A percentile compares a stretch with the other conserved stretches of the same genome.
phyloP scores from a whole-genome alignment of 495 filamentous ascomycete genomes.

The Penicillium cataractarum region DNA sequence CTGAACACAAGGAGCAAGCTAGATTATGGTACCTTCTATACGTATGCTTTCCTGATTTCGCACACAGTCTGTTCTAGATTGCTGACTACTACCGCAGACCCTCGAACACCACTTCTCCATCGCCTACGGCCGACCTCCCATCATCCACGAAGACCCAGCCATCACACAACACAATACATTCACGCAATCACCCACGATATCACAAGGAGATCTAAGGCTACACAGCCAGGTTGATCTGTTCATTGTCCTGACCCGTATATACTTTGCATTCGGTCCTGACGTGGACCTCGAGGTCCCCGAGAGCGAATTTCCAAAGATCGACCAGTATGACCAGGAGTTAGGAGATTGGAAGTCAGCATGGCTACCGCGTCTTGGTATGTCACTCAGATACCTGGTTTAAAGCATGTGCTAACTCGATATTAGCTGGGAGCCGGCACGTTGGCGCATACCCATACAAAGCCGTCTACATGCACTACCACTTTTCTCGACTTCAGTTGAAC shows the following conservation, averaged over 20 bases:
- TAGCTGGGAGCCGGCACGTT: constrained; percentile 54
- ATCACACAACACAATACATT: constrained; percentile 57
- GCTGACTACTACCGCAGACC: constrained; percentile 38
- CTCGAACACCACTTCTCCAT: constrained; percentile 60
- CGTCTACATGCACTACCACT: constrained; percentile 56
- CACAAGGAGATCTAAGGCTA: constrained; percentile 56
- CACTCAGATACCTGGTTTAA: background rate
- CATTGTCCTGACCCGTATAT: constrained; percentile 59
- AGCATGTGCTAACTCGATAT: constrained; percentile 21
- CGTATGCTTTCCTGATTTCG: constrained; percentile 35
- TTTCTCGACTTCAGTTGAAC: constrained; percentile 60
- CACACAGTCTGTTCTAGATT: background rate
- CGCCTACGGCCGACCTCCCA: constrained; percentile 57
- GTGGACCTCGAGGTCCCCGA: constrained; percentile 55
- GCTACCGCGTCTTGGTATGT: constrained; percentile 52
- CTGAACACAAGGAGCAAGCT: constrained; percentile 51
- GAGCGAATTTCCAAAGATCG: constrained; percentile 47
- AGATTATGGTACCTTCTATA: constrained; percentile 57
- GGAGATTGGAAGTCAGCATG: constrained; percentile 53
- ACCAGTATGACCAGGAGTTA: constrained; percentile 48
- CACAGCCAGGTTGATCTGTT: constrained; percentile 63
- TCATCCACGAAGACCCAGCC: constrained; percentile 57
- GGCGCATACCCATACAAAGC: constrained; percentile 57
- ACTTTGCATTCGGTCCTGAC: constrained; percentile 62
- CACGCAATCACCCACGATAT: constrained; percentile 44